Evolutionary conservation across 1,284 basidiomycete genomes (phyloP).

Genomic region (Sporisorium scitamineum): DNA sequence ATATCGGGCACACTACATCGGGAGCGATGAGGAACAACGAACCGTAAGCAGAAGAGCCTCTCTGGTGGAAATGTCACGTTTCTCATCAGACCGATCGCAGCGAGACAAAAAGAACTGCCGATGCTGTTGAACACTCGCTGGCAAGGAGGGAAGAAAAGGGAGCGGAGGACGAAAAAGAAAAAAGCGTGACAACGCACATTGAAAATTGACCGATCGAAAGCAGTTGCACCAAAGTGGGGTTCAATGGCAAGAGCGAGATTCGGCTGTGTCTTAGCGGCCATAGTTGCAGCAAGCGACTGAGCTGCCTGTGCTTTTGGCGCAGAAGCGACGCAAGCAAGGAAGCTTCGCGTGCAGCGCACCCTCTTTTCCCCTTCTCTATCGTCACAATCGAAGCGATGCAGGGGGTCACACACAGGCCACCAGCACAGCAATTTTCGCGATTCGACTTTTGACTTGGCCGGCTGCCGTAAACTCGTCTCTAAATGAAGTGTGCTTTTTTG

Average conservation of each 20-base stretch:
- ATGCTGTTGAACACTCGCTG: background rate
- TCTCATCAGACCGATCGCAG: background rate
- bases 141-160: background rate
- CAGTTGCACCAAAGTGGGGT: too few species aligned
- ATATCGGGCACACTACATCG: background rate
- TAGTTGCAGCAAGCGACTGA: too few species aligned
- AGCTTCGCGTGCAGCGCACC: background rate
- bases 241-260: background rate
- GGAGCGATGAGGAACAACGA: background rate
- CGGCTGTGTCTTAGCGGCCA: background rate
- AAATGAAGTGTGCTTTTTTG: background rate
- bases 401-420: background rate
- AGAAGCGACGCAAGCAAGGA: background rate
- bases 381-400: background rate
- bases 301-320: background rate
- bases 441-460: background rate
- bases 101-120: too few species aligned
- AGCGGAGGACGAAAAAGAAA: conserved; percentile 9
- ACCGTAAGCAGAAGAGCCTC: background rate
- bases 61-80: too few species aligned
- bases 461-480: background rate
- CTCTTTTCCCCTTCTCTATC: background rate
- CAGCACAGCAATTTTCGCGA: background rate
- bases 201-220: background rate
- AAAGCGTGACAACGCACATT: conserved; percentile 16